These are phyloP conservation scores for Solanum bukasovii DNA, from an alignment of 257 asterid species.

Conservation along the genomic window DNA sequence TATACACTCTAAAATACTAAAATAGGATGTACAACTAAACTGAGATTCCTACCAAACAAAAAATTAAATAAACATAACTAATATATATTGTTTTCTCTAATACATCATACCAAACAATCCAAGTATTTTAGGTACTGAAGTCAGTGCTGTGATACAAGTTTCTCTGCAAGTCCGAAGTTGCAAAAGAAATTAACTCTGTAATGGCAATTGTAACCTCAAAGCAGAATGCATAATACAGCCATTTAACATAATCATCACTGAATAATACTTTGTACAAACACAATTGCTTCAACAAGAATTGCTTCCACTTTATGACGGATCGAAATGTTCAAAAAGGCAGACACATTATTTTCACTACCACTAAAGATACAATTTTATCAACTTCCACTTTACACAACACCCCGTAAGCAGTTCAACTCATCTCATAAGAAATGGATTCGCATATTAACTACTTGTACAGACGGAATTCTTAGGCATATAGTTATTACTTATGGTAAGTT, in stretches of 20 bases:
- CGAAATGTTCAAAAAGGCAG: neutral
- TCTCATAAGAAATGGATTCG: slow-evolving; percentile 4
- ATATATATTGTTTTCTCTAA: neutral
- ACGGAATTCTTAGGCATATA: neutral
- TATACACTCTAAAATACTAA: neutral
- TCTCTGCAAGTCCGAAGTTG: neutral
- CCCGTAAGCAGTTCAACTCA: neutral
- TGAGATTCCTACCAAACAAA: neutral
- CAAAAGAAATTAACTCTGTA: neutral
- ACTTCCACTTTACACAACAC: slow-evolving; percentile 1
- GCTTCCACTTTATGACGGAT: neutral
- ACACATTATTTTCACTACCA: neutral
- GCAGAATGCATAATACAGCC: neutral
- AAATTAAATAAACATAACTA: neutral
- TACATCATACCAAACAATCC: neutral
- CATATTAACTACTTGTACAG: neutral
- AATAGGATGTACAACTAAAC: neutral
- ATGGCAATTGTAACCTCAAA: neutral
- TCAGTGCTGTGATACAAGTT: neutral
- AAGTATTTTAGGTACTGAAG: neutral
- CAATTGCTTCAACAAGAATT: neutral
- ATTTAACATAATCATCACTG: neutral
- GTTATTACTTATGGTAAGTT: neutral
- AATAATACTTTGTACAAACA: neutral
- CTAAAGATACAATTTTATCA: neutral